Percentiles rank a stretch among this genome's conserved stretches.
Conservation (phyloP, 2,329 filamentous ascomycete genomes). For the Lasiodiplodia hormozganensis region DNA sequence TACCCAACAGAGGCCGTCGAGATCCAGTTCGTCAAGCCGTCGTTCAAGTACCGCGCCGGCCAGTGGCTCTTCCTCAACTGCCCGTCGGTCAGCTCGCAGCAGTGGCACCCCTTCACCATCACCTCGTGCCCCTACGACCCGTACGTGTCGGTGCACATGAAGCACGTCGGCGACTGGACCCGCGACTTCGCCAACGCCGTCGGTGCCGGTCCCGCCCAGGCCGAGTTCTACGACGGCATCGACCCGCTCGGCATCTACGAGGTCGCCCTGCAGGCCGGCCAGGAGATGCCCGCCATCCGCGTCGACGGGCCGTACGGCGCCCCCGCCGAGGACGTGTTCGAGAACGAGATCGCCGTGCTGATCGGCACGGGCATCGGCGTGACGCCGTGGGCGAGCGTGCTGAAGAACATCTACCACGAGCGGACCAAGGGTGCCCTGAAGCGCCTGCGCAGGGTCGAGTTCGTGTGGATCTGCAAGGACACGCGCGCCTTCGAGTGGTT, state of each 20-base stretch:
- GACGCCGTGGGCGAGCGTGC: conserved; percentile 83
- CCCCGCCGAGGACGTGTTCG: conserved; percentile 95
- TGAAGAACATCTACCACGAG: conserved; percentile 98
- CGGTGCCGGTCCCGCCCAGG: conserved; percentile 86
- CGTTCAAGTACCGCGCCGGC: conserved; percentile 96
- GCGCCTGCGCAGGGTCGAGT: conserved; percentile 91
- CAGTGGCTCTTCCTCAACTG: conserved; percentile 98
- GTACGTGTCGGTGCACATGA: conserved; percentile 92
- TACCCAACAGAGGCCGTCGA: conserved; percentile 78
- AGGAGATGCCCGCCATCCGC: conserved; percentile 86
- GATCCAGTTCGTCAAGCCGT: conserved; percentile 95
- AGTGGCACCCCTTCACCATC: conserved; percentile 98
- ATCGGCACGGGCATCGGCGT: conserved; percentile 89
- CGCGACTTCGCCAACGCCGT: conserved; percentile 88
- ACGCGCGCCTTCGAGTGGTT: conserved; percentile 99
- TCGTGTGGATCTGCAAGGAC: conserved; percentile 98
- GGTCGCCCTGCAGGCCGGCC: conserved; percentile 89
- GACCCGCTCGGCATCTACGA: conserved; percentile 98
- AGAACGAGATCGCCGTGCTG: conserved; percentile 86
- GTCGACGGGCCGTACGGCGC: conserved; percentile 97
- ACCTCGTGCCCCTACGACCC: conserved; percentile 96
- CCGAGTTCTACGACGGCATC: conserved; percentile 87
- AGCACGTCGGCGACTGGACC: conserved; percentile 97
- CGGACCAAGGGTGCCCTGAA: conserved; percentile 88
- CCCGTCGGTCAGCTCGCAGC: conserved; percentile 82